Percentiles rank a stretch among this genome's conserved stretches.
Evolutionary conservation across 805 yeast genomes (phyloP).

Genomic region (Metschnikowia drakensbergensis): DNA sequence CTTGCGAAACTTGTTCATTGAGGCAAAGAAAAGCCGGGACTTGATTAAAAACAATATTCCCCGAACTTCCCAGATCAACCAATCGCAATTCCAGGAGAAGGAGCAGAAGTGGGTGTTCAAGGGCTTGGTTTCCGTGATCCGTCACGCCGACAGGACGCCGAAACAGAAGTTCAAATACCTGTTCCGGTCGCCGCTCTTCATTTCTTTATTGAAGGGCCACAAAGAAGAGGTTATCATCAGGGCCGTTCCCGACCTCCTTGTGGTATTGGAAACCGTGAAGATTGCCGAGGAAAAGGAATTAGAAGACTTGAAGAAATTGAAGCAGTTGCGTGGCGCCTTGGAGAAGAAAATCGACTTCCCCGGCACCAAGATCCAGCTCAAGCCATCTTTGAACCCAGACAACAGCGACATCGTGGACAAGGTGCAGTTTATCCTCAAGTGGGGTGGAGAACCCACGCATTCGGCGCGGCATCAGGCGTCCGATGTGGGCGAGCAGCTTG

Average conservation of each 20-base stretch:
- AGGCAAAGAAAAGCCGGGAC: conserved; percentile 43
- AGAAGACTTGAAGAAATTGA: conserved; percentile 77
- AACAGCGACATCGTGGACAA: conserved; percentile 74
- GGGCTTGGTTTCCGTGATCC: conserved; percentile 83
- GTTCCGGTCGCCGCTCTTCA: conserved; percentile 80
- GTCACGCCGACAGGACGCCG: conserved; percentile 99
- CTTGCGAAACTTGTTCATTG: conserved; percentile 66
- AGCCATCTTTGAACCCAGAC: conserved; percentile 71
- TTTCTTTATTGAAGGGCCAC: conserved; percentile 86
- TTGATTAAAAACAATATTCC: conserved; percentile 37
- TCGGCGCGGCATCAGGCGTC: conserved; percentile 92
- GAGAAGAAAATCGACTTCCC: conserved; percentile 88
- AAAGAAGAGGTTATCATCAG: conserved; percentile 94
- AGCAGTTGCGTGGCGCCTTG: conserved; percentile 74
- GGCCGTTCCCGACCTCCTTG: conserved; percentile 78
- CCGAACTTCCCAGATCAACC: conserved; percentile 31
- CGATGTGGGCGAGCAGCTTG: conserved; percentile 92
- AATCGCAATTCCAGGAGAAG: conserved; percentile 49
- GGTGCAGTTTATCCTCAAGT: conserved; percentile 90
- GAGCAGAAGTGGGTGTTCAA: conserved; percentile 95
- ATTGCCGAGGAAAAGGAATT: conserved; percentile 73
- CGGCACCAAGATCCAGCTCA: conserved; percentile 93
- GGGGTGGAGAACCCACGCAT: conserved; percentile 99
- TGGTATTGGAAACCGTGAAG: conserved; percentile 79
- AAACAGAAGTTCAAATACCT: conserved; percentile 97